Conservation (phyloP, 139 green algal genomes). For the Desmodesmus armatus region DNA sequence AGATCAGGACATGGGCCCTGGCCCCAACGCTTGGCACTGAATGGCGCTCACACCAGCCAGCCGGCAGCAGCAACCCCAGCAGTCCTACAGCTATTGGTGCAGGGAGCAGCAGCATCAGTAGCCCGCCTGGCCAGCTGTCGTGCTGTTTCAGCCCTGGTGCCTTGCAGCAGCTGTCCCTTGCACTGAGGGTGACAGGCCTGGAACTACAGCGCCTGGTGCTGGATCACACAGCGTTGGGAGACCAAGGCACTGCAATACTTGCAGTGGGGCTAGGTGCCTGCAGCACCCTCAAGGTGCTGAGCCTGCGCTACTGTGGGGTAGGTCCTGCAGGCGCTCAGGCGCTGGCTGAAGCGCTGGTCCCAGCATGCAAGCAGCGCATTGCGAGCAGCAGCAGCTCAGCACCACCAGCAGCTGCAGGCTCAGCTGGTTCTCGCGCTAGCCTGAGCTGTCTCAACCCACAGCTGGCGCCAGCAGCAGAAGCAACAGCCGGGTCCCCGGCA, state of each 20-base stretch:
- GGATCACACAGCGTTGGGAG: constrained; percentile 34
- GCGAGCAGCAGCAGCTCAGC: neutral
- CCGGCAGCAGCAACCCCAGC: constrained; percentile 9
- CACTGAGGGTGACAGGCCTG: constrained; percentile 18
- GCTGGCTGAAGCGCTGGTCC: neutral
- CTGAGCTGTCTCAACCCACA: too few species aligned
- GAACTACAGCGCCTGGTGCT: constrained; percentile 18
- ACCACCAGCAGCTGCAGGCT: neutral
- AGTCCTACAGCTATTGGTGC: too few species aligned
- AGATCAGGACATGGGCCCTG: constrained; percentile 8
- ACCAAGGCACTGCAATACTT: constrained; percentile 18
- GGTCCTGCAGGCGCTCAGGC: neutral
- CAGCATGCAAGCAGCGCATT: neutral
- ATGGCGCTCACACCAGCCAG: constrained; percentile 16
- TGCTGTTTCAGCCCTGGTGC: constrained; percentile 14
- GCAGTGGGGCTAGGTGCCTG: constrained; percentile 24
- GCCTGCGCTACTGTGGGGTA: constrained; percentile 35
- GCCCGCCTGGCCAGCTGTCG: neutral
- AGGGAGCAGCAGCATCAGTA: neutral
- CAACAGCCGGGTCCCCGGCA: neutral
- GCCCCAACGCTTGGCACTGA: neutral
- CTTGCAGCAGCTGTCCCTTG: constrained; percentile 30
- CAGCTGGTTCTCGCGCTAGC: too few species aligned
- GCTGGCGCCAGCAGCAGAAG: neutral
- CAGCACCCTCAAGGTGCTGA: constrained; percentile 30